A percentile compares a stretch with the other conserved stretches of the same genome.
phyloP scores from a whole-genome alignment of 805 yeast species.

The Saccharomycopsis fibuligera region DNA sequence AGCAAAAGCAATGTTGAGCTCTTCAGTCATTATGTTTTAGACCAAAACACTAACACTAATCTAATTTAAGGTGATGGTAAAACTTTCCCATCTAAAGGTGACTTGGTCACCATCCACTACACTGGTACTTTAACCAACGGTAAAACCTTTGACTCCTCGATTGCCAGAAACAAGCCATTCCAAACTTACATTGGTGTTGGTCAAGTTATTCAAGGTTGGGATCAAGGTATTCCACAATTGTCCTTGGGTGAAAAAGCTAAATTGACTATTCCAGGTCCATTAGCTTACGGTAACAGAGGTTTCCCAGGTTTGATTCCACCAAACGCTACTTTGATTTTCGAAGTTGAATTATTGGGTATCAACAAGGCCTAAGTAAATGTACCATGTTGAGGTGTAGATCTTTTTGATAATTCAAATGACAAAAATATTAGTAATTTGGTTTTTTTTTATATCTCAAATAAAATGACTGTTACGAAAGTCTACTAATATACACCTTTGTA shows the following conservation, averaged over 20 bases:
- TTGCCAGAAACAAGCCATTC: conserved; percentile 94
- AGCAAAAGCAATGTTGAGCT: not conserved
- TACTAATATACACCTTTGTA: too few relatives aligned
- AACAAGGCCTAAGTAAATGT: conserved; percentile 3
- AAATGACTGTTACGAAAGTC: too few relatives aligned
- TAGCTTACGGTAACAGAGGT: conserved; percentile 92
- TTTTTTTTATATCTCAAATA: conserved; percentile 36
- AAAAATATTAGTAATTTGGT: conserved; percentile 51
- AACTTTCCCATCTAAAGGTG: conserved; percentile 83
- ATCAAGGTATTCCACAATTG: conserved; percentile 85
- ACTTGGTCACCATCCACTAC: conserved; percentile 88
- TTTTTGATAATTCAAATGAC: conserved; percentile 26
- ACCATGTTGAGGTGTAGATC: not conserved
- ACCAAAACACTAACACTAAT: not conserved
- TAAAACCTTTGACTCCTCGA: conserved; percentile 90
- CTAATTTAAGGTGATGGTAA: conserved; percentile 54
- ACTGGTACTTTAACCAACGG: conserved; percentile 94
- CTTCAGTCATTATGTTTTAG: not conserved
- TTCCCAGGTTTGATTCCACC: conserved; percentile 97
- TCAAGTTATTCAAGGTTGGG: conserved; percentile 96
- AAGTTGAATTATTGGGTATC: conserved; percentile 52
- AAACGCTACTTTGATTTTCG: conserved; percentile 85
- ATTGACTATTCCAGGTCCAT: conserved; percentile 85
- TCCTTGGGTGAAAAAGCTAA: conserved; percentile 91
- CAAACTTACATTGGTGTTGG: conserved; percentile 95